A percentile compares a stretch with the other conserved stretches of the same genome.
These are phyloP conservation scores for Cryphonectria radicalis DNA, from an alignment of 2,329 filamentous ascomycete genomes.

Conservation along the genomic window DNA sequence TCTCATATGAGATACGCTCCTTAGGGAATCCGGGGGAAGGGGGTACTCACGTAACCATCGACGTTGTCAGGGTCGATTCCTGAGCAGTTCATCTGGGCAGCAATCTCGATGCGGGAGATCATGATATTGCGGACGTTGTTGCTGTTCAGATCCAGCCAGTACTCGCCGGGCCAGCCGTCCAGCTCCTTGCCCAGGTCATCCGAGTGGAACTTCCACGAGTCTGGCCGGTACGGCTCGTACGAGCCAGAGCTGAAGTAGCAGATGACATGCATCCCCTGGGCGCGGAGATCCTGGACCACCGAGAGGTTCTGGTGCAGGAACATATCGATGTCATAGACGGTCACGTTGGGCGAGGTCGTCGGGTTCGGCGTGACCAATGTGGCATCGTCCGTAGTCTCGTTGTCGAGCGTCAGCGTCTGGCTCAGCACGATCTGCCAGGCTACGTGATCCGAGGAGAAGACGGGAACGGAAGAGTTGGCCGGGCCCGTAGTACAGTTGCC, in stretches of 20 bases:
- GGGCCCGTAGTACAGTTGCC: constrained; percentile 32
- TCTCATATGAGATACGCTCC: not conserved
- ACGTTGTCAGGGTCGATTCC: constrained; percentile 75
- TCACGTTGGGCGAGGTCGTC: constrained; percentile 49
- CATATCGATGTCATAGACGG: constrained; percentile 65
- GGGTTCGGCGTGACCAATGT: constrained; percentile 46
- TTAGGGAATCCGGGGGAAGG: not conserved
- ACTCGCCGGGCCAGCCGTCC: constrained; percentile 68
- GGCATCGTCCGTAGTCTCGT: constrained; percentile 45
- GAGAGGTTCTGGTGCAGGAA: constrained; percentile 55
- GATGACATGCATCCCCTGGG: constrained; percentile 62
- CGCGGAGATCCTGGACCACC: constrained; percentile 51
- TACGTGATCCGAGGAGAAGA: constrained; percentile 42
- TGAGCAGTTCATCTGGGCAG: constrained; percentile 65
- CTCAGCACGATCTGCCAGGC: constrained; percentile 67
- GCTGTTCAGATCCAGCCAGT: constrained; percentile 66
- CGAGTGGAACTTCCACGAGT: constrained; percentile 57
- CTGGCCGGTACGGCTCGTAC: constrained; percentile 66
- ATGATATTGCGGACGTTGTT: constrained; percentile 67
- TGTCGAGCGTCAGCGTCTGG: constrained; percentile 44
- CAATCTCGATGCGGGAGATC: constrained; percentile 61
- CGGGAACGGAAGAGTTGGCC: constrained; percentile 22
- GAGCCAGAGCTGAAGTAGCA: constrained; percentile 78
- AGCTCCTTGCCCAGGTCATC: constrained; percentile 62
- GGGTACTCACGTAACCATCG: constrained; percentile 60